A percentile compares a stretch with the other conserved stretches of the same genome.
phyloP scores from a whole-genome alignment of 1,139 yeast species.

The Zygosaccharomyces sapae region DNA sequence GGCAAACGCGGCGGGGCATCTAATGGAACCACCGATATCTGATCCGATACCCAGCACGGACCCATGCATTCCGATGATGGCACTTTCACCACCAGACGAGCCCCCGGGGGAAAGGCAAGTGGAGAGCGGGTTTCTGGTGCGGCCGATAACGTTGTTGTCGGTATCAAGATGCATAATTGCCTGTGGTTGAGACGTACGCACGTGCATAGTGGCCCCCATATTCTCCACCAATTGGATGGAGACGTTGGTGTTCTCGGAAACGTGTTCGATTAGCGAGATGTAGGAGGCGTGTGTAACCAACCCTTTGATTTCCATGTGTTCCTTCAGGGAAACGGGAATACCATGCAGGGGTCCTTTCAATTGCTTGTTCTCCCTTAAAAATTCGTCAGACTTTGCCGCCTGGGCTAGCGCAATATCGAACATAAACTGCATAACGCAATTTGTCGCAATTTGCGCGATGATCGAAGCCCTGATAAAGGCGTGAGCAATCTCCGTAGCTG shows the following conservation, averaged over 20 bases:
- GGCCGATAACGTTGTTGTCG: conserved; percentile 47
- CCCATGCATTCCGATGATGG: conserved; percentile 60
- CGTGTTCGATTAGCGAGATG: conserved; percentile 50
- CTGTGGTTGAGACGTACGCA: conserved; percentile 55
- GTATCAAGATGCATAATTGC: conserved; percentile 54
- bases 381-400: conserved; percentile 53
- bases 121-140: conserved; percentile 53
- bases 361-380: conserved; percentile 50
- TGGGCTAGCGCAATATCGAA: conserved; percentile 53
- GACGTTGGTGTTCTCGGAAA: conserved; percentile 49
- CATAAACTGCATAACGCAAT: conserved; percentile 56
- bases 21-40: conserved; percentile 76
- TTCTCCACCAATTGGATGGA: conserved; percentile 51
- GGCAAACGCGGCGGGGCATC: conserved; percentile 71
- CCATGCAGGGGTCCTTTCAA: conserved; percentile 75
- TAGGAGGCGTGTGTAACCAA: conserved; percentile 60
- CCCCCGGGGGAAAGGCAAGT: conserved; percentile 59
- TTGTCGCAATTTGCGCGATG: conserved; percentile 50
- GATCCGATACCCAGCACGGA: conserved; percentile 67
- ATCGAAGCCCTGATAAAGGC: conserved; percentile 53
- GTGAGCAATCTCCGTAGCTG: conserved; percentile 46
- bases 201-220: conserved; percentile 63
- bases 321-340: conserved; percentile 72
- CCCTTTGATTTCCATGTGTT: conserved; percentile 59
- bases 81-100: conserved; percentile 76